A percentile compares a stretch with the other conserved stretches of the same genome.
Conservation (phyloP, 345 rosid species). For the Sisymbrium irio region DNA sequence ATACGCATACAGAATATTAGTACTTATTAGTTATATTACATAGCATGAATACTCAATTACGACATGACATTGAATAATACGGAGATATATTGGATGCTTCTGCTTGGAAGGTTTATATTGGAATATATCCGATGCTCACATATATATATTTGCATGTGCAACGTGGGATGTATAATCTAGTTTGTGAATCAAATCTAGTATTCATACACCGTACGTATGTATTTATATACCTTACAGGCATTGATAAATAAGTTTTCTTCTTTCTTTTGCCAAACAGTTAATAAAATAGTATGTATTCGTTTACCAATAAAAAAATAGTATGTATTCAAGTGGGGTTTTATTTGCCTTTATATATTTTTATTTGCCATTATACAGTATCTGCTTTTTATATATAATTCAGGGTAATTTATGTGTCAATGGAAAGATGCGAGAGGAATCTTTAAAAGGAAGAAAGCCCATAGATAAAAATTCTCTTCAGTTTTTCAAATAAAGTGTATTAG, state of each 20-base stretch:
- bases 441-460: too few relatives aligned
- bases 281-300: too few relatives aligned
- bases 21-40: background rate
- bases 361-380: too few relatives aligned
- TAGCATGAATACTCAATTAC: background rate
- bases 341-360: too few relatives aligned
- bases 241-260: background rate
- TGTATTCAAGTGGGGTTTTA: conserved; percentile 2
- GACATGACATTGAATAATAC: conserved; percentile 11
- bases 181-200: background rate
- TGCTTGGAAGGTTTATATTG: conserved; percentile 23
- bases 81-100: conserved; percentile 24
- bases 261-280: background rate
- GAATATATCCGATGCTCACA: conserved; percentile 22
- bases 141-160: conserved; percentile 25
- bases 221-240: background rate
- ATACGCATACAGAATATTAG: background rate
- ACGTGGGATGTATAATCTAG: conserved; percentile 19
- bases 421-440: too few relatives aligned
- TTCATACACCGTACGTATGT: background rate
- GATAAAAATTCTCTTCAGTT: too few relatives aligned
- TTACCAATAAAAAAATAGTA: too few relatives aligned
- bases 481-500: too few relatives aligned
- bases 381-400: too few relatives aligned
- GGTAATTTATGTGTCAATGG: too few relatives aligned